Evolutionary conservation across 805 yeast species (phyloP).

Genomic region (Saccharomycopsis capsularis): DNA sequence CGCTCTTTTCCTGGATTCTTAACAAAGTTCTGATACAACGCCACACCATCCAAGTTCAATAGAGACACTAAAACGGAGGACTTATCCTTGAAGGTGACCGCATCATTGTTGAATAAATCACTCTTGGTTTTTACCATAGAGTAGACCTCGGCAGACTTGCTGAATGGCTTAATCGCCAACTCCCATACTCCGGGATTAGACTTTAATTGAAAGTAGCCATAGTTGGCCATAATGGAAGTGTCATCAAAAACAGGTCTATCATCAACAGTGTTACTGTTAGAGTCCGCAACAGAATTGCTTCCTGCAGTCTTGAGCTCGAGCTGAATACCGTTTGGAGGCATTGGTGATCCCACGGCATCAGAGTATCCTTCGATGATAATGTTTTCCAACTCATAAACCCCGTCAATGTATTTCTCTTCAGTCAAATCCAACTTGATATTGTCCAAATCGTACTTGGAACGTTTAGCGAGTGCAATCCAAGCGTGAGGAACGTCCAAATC

Average conservation of each 20-base stretch:
- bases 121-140: not conserved
- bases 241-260: slow-evolving; percentile 32
- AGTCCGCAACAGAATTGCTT: not conserved
- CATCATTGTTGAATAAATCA: not conserved
- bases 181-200: slow-evolving; percentile 67
- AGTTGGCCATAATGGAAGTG: slow-evolving; percentile 67
- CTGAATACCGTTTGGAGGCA: slow-evolving; percentile 45
- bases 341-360: slow-evolving; percentile 42
- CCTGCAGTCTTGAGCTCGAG: slow-evolving; percentile 22
- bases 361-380: slow-evolving; percentile 58
- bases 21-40: slow-evolving; percentile 39
- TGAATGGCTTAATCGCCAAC: slow-evolving; percentile 37
- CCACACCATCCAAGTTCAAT: slow-evolving; percentile 39
- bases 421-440: slow-evolving; percentile 44
- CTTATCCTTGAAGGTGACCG: slow-evolving; percentile 9
- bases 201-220: slow-evolving; percentile 79
- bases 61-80: slow-evolving; percentile 29
- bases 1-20: slow-evolving; percentile 36
- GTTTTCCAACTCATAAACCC: slow-evolving; percentile 43
- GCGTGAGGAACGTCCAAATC: slow-evolving; percentile 55
- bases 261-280: not conserved
- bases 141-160: slow-evolving; percentile 38
- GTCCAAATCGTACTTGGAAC: slow-evolving; percentile 53
- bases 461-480: slow-evolving; percentile 58
- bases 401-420: slow-evolving; percentile 31